Percentiles rank a stretch among this genome's conserved stretches.
Evolutionary conservation across 192 early-diverging fungal species (phyloP).

Genomic region (Haplosporangium gracile): DNA sequence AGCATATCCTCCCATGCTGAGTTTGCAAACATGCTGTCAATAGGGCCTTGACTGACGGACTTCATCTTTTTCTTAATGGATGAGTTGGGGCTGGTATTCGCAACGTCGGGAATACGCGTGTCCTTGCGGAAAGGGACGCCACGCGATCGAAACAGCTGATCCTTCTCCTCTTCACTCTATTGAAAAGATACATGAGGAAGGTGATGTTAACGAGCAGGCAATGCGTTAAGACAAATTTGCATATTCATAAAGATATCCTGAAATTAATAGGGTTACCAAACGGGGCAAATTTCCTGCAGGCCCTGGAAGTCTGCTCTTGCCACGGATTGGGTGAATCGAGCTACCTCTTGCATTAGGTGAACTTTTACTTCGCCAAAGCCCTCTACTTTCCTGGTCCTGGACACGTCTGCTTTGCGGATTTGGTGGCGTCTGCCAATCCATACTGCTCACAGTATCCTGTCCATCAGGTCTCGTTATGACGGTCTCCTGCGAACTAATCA

Average conservation of each 20-base stretch:
- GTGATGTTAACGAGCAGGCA: neutral
- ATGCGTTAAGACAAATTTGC: neutral
- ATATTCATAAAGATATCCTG: neutral
- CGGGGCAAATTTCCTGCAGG: slow-evolving; percentile 47
- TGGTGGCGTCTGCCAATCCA: neutral
- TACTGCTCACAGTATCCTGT: slow-evolving; percentile 12
- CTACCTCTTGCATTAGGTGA: slow-evolving; percentile 9
- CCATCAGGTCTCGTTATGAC: slow-evolving; percentile 15
- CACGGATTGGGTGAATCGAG: neutral
- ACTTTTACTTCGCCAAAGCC: slow-evolving; percentile 25
- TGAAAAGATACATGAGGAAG: neutral
- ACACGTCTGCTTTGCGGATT: neutral
- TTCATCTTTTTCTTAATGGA: slow-evolving; percentile 50
- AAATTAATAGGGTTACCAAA: slow-evolving; percentile 15
- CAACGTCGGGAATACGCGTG: neutral
- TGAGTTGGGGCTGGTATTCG: slow-evolving; percentile 15
- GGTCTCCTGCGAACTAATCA: slow-evolving; percentile 15
- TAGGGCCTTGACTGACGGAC: slow-evolving; percentile 20
- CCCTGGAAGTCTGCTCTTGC: slow-evolving; percentile 25
- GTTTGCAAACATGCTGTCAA: slow-evolving; percentile 40
- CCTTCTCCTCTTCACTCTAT: slow-evolving; percentile 48
- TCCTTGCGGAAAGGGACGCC: slow-evolving; percentile 21
- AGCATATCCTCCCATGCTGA: slow-evolving; percentile 45
- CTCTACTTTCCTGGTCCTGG: slow-evolving; percentile 16
- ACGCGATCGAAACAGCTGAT: slow-evolving; percentile 26